Percentiles rank a stretch among this genome's conserved stretches.
phyloP scores from a whole-genome alignment of 1,284 basidiomycete species.

The Ganoderma lingzhi region DNA sequence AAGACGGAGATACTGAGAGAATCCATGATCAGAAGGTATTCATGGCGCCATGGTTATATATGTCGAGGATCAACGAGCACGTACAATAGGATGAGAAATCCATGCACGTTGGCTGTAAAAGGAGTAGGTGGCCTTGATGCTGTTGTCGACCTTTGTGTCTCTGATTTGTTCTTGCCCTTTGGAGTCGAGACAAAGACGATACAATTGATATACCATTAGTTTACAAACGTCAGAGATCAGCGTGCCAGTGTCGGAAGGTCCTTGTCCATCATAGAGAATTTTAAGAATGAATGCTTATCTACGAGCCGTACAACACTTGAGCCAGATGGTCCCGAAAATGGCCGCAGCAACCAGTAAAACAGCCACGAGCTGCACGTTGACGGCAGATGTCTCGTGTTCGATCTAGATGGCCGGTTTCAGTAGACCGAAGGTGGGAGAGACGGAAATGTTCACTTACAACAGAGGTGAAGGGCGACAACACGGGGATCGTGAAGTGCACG shows the following conservation, averaged over 20 bases:
- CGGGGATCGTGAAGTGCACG: constrained; percentile 72
- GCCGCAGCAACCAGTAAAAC: constrained; percentile 36
- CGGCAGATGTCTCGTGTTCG: constrained; percentile 66
- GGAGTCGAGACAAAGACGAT: no score
- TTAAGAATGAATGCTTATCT: neutral
- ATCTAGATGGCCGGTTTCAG: constrained; percentile 47
- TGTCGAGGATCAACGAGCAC: neutral
- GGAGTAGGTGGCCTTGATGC: no score
- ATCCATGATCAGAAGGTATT: neutral
- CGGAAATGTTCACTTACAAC: constrained; percentile 52
- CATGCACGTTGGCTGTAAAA: no score
- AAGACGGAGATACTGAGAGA: neutral
- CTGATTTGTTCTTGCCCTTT: no score
- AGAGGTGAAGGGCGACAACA: constrained; percentile 72
- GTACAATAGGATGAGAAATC: neutral
- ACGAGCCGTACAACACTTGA: constrained; percentile 14
- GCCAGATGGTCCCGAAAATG: constrained; percentile 19
- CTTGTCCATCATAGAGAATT: no score
- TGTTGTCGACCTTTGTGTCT: no score
- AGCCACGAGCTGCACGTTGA: constrained; percentile 54
- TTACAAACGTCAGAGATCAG: neutral
- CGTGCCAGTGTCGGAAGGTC: neutral
- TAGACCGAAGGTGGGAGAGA: constrained; percentile 18
- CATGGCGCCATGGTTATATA: neutral
- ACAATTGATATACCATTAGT: neutral